Evolutionary conservation across 2,329 filamentous ascomycete species (phyloP).

Genomic region (Neofusicoccum sp.): DNA sequence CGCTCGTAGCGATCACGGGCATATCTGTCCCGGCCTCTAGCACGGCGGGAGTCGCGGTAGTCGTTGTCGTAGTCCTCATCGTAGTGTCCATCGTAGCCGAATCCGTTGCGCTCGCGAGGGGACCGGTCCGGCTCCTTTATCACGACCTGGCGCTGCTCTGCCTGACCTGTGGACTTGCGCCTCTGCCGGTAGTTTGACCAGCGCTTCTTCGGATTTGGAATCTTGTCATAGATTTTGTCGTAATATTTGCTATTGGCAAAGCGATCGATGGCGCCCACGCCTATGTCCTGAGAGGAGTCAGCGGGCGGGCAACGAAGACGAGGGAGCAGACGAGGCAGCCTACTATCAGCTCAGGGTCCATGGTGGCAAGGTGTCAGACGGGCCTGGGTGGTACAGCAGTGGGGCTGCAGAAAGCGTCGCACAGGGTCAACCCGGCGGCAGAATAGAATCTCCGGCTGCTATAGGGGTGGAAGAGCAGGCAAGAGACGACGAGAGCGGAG

Average conservation of each 20-base stretch:
- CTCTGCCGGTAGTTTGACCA: constrained; percentile 9
- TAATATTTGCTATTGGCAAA: constrained; percentile 17
- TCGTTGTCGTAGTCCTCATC: not conserved
- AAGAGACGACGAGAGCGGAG: not conserved
- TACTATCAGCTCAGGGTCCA: constrained; percentile 8
- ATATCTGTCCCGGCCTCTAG: not conserved
- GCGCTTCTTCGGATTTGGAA: constrained; percentile 11
- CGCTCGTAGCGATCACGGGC: not conserved
- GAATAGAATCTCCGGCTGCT: not conserved
- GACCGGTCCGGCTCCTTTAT: not conserved
- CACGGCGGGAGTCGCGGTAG: not conserved
- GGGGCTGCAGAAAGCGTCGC: not conserved
- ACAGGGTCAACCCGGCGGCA: not conserved
- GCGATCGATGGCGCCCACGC: constrained; percentile 9
- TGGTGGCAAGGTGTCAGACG: not conserved
- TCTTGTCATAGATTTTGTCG: constrained; percentile 10
- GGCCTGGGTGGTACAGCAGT: not conserved
- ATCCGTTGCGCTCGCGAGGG: not conserved
- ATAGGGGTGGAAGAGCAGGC: not conserved
- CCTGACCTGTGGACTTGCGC: constrained; percentile 10
- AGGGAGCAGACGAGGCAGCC: not conserved
- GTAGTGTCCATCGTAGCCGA: constrained; percentile 2
- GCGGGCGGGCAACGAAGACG: not conserved
- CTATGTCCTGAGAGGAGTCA: constrained; percentile 6
- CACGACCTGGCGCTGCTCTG: not conserved